Conservation (phyloP, 2,329 filamentous ascomycete species). For the Verticillium alfalfae region DNA sequence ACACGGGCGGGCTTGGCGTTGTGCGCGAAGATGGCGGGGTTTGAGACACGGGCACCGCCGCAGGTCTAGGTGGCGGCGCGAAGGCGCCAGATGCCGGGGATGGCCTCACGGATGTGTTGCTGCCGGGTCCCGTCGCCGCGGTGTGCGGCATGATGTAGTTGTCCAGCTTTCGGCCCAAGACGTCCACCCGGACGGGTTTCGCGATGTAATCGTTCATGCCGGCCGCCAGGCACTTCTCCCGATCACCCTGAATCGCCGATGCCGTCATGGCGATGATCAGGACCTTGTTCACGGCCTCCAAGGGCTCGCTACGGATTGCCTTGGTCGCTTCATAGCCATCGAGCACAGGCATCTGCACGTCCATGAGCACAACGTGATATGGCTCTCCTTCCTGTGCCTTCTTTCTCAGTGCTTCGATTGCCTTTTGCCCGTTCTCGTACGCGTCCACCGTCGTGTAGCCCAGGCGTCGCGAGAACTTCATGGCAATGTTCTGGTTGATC, state of each 20-base stretch:
- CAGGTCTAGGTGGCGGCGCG: not conserved
- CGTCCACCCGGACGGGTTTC: constrained; percentile 86
- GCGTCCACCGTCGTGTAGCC: constrained; percentile 79
- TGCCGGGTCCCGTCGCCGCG: not conserved
- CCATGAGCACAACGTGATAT: constrained; percentile 91
- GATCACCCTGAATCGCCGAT: constrained; percentile 86
- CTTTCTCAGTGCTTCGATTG: constrained; percentile 75
- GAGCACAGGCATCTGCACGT: constrained; percentile 91
- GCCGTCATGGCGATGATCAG: constrained; percentile 98
- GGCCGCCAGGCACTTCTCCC: constrained; percentile 90
- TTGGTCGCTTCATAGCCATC: constrained; percentile 91
- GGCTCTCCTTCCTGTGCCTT: constrained; percentile 67
- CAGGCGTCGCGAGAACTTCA: constrained; percentile 81
- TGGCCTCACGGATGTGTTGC: not conserved
- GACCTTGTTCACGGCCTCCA: constrained; percentile 72
- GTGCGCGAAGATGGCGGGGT: constrained; percentile 4
- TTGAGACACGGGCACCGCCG: not conserved
- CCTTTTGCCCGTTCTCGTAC: constrained; percentile 83
- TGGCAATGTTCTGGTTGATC: constrained; percentile 91
- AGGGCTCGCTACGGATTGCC: constrained; percentile 69
- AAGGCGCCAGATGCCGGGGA: not conserved
- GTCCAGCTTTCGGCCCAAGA: constrained; percentile 77
- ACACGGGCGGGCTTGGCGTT: constrained; percentile 13
- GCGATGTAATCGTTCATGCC: constrained; percentile 98
- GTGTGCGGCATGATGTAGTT: constrained; percentile 40